These are phyloP conservation scores for Tolypocladium ophioglossoides DNA, from an alignment of 2,329 filamentous ascomycete genomes.

Conservation along the genomic window DNA sequence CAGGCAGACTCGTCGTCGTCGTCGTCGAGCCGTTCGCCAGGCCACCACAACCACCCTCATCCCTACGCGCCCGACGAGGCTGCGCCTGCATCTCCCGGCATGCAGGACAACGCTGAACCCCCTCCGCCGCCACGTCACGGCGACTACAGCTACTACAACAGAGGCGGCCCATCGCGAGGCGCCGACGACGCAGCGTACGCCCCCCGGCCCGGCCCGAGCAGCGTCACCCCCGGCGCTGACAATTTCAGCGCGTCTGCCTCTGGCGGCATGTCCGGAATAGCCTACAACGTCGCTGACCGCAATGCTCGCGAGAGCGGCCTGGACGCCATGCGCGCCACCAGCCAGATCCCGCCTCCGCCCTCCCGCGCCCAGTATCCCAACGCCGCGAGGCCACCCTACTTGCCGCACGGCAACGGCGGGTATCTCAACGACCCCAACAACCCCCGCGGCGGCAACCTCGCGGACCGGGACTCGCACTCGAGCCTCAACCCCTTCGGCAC, in stretches of 20 bases:
- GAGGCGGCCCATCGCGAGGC: slow-evolving; percentile 5
- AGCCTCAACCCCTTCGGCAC: slow-evolving; percentile 28
- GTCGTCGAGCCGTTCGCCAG: background rate
- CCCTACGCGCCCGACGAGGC: background rate
- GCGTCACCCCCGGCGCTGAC: slow-evolving; percentile 52
- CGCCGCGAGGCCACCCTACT: slow-evolving; percentile 8
- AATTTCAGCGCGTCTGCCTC: slow-evolving; percentile 53
- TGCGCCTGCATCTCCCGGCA: background rate
- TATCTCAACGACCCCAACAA: slow-evolving; percentile 2
- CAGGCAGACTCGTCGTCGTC: slow-evolving; percentile 1
- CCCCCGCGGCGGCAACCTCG: slow-evolving; percentile 1
- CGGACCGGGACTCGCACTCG: slow-evolving; percentile 30
- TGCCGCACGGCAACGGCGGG: slow-evolving; percentile 8
- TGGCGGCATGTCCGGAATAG: slow-evolving; percentile 59
- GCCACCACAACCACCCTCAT: background rate
- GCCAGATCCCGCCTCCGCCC: slow-evolving; percentile 26
- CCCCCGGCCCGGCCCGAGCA: slow-evolving; percentile 14
- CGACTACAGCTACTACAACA: slow-evolving; percentile 13
- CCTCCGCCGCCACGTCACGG: slow-evolving; percentile 10
- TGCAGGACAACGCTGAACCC: background rate
- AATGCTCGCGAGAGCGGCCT: slow-evolving; percentile 55
- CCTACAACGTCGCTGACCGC: slow-evolving; percentile 53
- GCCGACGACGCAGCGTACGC: slow-evolving; percentile 15
- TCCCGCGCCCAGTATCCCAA: slow-evolving; percentile 19
- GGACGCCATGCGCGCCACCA: slow-evolving; percentile 42